Conservation (phyloP, 2,329 filamentous ascomycete genomes). For the Colletotrichum falcatum region DNA sequence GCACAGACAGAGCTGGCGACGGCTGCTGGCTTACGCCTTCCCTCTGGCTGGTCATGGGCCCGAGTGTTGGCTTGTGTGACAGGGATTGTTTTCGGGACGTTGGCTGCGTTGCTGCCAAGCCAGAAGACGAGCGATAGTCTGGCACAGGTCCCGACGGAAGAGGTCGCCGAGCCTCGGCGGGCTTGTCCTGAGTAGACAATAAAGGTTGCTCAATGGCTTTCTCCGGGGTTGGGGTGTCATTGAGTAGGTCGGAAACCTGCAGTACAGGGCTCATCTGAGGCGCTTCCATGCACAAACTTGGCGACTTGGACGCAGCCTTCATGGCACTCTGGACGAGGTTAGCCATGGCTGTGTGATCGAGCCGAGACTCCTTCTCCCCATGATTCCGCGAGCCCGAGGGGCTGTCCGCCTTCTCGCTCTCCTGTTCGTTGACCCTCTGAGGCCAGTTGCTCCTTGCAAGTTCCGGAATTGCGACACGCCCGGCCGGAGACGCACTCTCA, state of each 20-base stretch:
- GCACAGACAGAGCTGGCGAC: conserved; percentile 2
- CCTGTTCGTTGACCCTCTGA: background rate
- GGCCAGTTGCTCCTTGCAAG: background rate
- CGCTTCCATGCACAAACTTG: conserved; percentile 10
- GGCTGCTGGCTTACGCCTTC: conserved; percentile 11
- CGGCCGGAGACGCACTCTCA: background rate
- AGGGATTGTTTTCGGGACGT: background rate
- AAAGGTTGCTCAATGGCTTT: background rate
- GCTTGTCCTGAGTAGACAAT: background rate
- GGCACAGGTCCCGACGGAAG: conserved; percentile 2
- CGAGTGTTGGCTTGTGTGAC: background rate
- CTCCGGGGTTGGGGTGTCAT: conserved; percentile 1
- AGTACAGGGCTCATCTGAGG: conserved; percentile 21
- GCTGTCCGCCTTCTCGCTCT: background rate
- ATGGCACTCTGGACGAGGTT: conserved; percentile 9
- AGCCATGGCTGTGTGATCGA: background rate
- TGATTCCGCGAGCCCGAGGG: background rate
- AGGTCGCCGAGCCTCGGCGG: conserved; percentile 21
- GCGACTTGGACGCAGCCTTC: conserved; percentile 16
- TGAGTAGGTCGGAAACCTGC: conserved; percentile 29
- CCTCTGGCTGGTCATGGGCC: background rate
- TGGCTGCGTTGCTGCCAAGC: background rate
- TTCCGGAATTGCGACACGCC: background rate
- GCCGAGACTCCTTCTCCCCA: background rate
- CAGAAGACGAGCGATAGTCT: background rate